Percentiles rank a stretch among this genome's conserved stretches.
phyloP scores from a whole-genome alignment of 257 asterid genomes.

The Nicotiana otophora region DNA sequence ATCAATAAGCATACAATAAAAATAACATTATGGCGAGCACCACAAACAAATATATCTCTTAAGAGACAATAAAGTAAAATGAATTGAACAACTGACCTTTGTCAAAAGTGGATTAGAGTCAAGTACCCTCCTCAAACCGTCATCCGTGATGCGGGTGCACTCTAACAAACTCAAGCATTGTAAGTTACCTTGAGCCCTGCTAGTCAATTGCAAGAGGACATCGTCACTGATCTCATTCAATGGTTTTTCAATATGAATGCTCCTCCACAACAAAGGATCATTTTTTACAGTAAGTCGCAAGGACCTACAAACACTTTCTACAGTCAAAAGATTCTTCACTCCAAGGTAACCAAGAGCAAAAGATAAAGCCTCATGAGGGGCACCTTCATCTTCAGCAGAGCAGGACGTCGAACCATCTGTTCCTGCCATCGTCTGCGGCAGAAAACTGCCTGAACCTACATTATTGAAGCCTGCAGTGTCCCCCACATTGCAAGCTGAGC shows the following conservation, averaged over 20 bases:
- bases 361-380: conserved; percentile 54
- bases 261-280: conserved; percentile 67
- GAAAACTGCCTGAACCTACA: conserved; percentile 23
- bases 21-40: background rate
- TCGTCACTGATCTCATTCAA: conserved; percentile 68
- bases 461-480: conserved; percentile 19
- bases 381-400: conserved; percentile 28
- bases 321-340: conserved; percentile 63
- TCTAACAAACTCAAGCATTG: conserved; percentile 60
- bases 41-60: background rate
- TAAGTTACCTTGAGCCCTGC: conserved; percentile 62
- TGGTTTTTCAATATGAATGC: conserved; percentile 60
- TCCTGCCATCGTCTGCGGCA: conserved; percentile 19
- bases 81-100: conserved; percentile 47
- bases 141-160: conserved; percentile 64
- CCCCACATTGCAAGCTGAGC: conserved; percentile 13
- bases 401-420: conserved; percentile 23
- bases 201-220: conserved; percentile 42
- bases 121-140: conserved; percentile 57
- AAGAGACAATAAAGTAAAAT: background rate
- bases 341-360: conserved; percentile 48
- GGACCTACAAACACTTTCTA: conserved; percentile 67
- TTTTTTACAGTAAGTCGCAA: conserved; percentile 37
- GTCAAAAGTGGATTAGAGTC: conserved; percentile 58
- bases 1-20: background rate